Evolutionary conservation across 2,329 filamentous ascomycete species (phyloP), one percentile per base, ranked within the genome.

Genomic region (Apiospora hydei): DNA sequence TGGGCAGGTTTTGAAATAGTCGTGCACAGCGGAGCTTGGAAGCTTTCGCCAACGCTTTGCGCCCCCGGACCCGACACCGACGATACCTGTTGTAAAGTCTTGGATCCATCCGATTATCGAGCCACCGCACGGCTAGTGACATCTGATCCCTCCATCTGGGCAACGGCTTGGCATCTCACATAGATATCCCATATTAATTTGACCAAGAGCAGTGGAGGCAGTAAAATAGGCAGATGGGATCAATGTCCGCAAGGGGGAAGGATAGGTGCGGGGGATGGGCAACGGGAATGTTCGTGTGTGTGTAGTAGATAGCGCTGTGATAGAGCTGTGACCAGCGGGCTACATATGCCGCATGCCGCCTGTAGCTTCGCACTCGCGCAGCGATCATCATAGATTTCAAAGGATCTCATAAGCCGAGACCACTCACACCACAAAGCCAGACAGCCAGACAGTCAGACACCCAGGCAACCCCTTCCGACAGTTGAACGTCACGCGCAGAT

Each of bases 31-130:
- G 18, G 21, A 38, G 16, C 30, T 10, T 61, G 30, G 57, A 64
- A 41, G 57, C 57, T 64, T 64, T 41, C 30, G 34, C 41, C 57
- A 34, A 64, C 34, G 57, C 21, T 64, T 41, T 64, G 57, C 21
- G 16, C 53, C 30, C 53, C 26, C 18, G 21, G 18, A 46, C 44
- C 44, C 30, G 30, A 61, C 26, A 61, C 51, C 14, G 51, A 61
- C 18, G 18, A 38, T 18, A 41, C 26, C 26, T 30, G 3, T 61
- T 38, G 30, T 30, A 38, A 38, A 61, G 53, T 61, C 53, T 61
- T 61, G 30, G 10, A 64, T 64, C 57, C 57, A 64, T 64, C 57
- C 57, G 30, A 64, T 64, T 41, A 41, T 64, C 30, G 14, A 34
- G 51, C 26, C 51, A 57, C 26, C 51, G 51, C 51, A 57, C 26